These are phyloP conservation scores for Gracilaria gracilis DNA, from an alignment of 23 red algal species.

Conservation along the genomic window DNA sequence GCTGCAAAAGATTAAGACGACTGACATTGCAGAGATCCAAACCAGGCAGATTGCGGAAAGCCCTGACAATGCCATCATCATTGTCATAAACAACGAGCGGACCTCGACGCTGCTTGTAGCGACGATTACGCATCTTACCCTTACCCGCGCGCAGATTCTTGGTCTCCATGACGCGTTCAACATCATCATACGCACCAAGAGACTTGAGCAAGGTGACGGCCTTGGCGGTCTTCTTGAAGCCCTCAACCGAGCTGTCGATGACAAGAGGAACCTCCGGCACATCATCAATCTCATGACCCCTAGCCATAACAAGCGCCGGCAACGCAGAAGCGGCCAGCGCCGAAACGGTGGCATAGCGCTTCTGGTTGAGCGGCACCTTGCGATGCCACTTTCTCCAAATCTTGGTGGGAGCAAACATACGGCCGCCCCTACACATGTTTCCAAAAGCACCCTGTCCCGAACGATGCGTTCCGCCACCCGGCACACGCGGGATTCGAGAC, in stretches of 20 bases:
- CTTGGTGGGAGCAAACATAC: slow-evolving; percentile 96
- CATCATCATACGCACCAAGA: slow-evolving; percentile 92
- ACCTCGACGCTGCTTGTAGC: slow-evolving; percentile 86
- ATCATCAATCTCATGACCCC: slow-evolving; percentile 92
- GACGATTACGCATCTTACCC: slow-evolving; percentile 95
- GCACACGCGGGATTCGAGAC: slow-evolving; percentile 95
- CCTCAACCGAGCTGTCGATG: slow-evolving; percentile 66
- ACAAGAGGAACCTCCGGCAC: slow-evolving; percentile 95
- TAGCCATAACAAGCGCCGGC: slow-evolving; percentile 92
- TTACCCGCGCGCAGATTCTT: slow-evolving; percentile 90
- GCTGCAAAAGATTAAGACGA: slow-evolving; percentile 89
- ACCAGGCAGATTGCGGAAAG: slow-evolving; percentile 95
- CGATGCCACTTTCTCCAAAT: slow-evolving; percentile 99
- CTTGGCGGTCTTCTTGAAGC: slow-evolving; percentile 78
- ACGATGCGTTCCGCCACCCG: slow-evolving; percentile 96
- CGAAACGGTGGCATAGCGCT: slow-evolving; percentile 89
- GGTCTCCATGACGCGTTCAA: slow-evolving; percentile 82
- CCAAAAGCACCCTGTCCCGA: slow-evolving; percentile 96
- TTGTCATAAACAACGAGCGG: slow-evolving; percentile 96
- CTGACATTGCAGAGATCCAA: slow-evolving; percentile 86
- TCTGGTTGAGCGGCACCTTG: slow-evolving; percentile 85
- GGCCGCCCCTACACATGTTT: slow-evolving; percentile 97
- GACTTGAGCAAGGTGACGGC: slow-evolving; percentile 83
- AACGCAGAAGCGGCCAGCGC: slow-evolving; percentile 92
- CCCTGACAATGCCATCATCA: slow-evolving; percentile 89